Percentiles rank a stretch among this genome's conserved stretches.
Conservation (phyloP, 2,329 filamentous ascomycete genomes). For the Fusarium zealandicum region DNA sequence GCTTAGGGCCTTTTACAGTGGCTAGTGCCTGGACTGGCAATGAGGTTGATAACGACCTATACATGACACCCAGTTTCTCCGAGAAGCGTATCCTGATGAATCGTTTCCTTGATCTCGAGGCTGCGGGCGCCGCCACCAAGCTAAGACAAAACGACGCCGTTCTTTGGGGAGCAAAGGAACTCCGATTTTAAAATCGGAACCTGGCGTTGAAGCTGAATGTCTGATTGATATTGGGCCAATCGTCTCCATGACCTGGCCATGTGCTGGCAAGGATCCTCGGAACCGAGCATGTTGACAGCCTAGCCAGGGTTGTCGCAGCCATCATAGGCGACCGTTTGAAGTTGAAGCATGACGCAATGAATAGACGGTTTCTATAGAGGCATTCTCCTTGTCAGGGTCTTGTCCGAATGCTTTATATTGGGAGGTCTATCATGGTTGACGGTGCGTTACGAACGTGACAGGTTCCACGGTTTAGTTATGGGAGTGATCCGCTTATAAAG, state of each 20-base stretch:
- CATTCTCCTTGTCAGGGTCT: too few relatives aligned
- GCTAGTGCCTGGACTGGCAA: too few relatives aligned
- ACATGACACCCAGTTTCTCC: too few relatives aligned
- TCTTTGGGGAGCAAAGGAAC: neutral
- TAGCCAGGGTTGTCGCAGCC: neutral
- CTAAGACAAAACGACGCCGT: neutral
- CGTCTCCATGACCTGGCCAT: neutral
- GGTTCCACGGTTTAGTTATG: too few relatives aligned
- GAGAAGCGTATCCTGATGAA: neutral
- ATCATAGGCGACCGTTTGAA: neutral
- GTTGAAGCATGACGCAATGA: constrained; percentile 8
- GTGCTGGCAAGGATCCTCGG: constrained; percentile 22
- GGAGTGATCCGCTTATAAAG: too few relatives aligned
- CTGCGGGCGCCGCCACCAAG: constrained; percentile 10
- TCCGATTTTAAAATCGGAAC: constrained; percentile 9
- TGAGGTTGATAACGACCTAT: too few relatives aligned
- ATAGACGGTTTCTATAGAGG: neutral
- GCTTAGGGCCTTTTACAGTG: neutral
- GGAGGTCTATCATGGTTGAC: too few relatives aligned
- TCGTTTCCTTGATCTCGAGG: neutral
- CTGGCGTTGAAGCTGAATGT: neutral
- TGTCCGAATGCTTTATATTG: too few relatives aligned
- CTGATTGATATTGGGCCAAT: neutral
- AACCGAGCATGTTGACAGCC: constrained; percentile 25
- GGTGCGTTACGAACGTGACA: too few relatives aligned